Percentiles rank a stretch among this genome's conserved stretches.
Evolutionary conservation across 306 rosid genomes (phyloP).

Genomic region (Nissolia schottii): DNA sequence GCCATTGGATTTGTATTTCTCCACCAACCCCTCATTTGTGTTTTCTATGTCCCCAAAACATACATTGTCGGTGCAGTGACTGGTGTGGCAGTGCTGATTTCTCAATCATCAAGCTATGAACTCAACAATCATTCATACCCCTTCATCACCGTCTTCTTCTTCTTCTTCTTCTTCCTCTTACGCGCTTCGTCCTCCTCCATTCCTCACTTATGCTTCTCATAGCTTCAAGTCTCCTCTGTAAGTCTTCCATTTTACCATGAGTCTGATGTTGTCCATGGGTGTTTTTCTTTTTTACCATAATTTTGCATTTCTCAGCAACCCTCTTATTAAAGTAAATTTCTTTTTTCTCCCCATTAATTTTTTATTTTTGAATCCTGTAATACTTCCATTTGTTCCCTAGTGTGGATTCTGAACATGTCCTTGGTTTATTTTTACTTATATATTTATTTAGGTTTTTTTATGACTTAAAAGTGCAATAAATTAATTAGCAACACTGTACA

Average conservation of each 20-base stretch:
- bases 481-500: too few relatives aligned
- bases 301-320: not conserved
- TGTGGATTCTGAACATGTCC: too few relatives aligned
- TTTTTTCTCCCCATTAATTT: too few relatives aligned
- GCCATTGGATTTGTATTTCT: not conserved
- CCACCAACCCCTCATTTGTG: too few relatives aligned
- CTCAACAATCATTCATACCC: conserved; percentile 29
- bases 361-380: too few relatives aligned
- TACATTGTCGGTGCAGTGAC: too few relatives aligned
- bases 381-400: too few relatives aligned
- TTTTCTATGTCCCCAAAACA: not conserved
- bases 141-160: conserved; percentile 32
- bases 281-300: not conserved
- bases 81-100: not conserved
- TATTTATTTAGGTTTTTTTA: too few relatives aligned
- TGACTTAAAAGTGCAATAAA: not conserved
- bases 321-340: too few relatives aligned
- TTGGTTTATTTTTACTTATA: too few relatives aligned
- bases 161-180: conserved; percentile 34
- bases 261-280: not conserved
- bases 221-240: conserved; percentile 40
- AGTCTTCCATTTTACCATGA: not conserved
- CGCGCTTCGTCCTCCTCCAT: conserved; percentile 33
- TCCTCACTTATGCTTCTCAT: conserved; percentile 39
- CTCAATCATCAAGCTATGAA: conserved; percentile 31